Percentiles rank a stretch among this genome's conserved stretches.
These are phyloP conservation scores for Yamadazyma endophytica DNA, from an alignment of 805 yeast genomes.

Conservation along the genomic window DNA sequence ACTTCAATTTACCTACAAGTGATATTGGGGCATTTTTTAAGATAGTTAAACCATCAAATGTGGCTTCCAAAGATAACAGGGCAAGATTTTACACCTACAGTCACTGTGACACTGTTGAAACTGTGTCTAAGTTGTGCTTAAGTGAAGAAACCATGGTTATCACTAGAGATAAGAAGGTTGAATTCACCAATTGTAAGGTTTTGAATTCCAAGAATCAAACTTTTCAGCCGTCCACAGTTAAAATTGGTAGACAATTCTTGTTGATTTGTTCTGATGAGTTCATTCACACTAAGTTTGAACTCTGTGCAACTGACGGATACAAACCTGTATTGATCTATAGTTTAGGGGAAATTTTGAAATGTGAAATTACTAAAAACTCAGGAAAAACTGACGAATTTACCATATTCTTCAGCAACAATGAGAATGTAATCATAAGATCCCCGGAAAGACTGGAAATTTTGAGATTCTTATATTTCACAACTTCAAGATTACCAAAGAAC, in stretches of 20 bases:
- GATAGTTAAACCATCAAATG: constrained; percentile 18
- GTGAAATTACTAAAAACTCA: constrained; percentile 31
- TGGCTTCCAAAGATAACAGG: constrained; percentile 9
- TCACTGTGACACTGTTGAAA: constrained; percentile 28
- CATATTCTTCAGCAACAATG: constrained; percentile 22
- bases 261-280: constrained; percentile 43
- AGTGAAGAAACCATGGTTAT: constrained; percentile 30
- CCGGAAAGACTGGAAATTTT: constrained; percentile 54
- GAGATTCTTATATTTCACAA: constrained; percentile 64
- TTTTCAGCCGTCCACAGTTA: constrained; percentile 57
- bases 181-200: constrained; percentile 35
- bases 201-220: constrained; percentile 47
- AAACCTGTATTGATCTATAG: constrained; percentile 31
- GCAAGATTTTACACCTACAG: constrained; percentile 29
- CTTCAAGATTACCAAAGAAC: constrained; percentile 46
- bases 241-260: constrained; percentile 65
- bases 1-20: constrained; percentile 43
- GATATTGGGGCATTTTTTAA: constrained; percentile 18
- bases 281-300: constrained; percentile 14
- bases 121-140: constrained; percentile 31
- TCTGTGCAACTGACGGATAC: constrained; percentile 22
- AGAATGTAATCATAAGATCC: constrained; percentile 27
- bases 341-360: constrained; percentile 30
- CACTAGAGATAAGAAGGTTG: constrained; percentile 33
- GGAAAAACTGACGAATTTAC: constrained; percentile 32